Evolutionary conservation across 2,329 filamentous ascomycete species (phyloP).

Genomic region (Hirsutella rhossiliensis): DNA sequence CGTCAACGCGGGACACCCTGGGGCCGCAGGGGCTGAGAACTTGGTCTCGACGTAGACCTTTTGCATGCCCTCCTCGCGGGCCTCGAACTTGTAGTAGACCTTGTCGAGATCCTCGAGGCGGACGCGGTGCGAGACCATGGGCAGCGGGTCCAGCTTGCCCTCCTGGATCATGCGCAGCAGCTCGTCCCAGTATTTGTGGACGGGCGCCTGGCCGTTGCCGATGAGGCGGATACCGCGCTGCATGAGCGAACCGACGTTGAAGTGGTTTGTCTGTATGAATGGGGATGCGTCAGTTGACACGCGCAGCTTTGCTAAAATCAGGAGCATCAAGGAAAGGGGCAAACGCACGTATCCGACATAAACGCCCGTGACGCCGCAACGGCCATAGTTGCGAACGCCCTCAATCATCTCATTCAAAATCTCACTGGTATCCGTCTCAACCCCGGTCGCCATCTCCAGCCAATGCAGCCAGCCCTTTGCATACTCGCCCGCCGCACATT

Average conservation of each 20-base stretch:
- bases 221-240: constrained; percentile 74
- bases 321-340: background rate
- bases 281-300: too few relatives aligned
- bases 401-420: constrained; percentile 71
- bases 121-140: constrained; percentile 74
- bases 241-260: constrained; percentile 77
- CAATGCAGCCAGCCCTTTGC: constrained; percentile 49
- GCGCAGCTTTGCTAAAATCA: too few relatives aligned
- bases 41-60: constrained; percentile 61
- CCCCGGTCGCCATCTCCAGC: constrained; percentile 45
- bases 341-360: constrained; percentile 43
- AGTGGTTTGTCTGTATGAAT: constrained; percentile 74
- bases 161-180: constrained; percentile 56
- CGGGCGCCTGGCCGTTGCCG: constrained; percentile 54
- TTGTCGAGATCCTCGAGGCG: constrained; percentile 60
- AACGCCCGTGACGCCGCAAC: constrained; percentile 65
- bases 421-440: constrained; percentile 78
- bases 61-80: constrained; percentile 58
- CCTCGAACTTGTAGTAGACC: constrained; percentile 52
- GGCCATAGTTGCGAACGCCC: constrained; percentile 58
- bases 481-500: constrained; percentile 52
- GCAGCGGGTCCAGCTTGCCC: constrained; percentile 58
- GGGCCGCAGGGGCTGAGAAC: constrained; percentile 35
- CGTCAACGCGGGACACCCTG: constrained; percentile 31
- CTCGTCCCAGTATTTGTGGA: constrained; percentile 75